Evolutionary conservation across 306 rosid genomes (phyloP), one percentile per base, ranked within the genome.

Genomic region (Carpinus viminea): DNA sequence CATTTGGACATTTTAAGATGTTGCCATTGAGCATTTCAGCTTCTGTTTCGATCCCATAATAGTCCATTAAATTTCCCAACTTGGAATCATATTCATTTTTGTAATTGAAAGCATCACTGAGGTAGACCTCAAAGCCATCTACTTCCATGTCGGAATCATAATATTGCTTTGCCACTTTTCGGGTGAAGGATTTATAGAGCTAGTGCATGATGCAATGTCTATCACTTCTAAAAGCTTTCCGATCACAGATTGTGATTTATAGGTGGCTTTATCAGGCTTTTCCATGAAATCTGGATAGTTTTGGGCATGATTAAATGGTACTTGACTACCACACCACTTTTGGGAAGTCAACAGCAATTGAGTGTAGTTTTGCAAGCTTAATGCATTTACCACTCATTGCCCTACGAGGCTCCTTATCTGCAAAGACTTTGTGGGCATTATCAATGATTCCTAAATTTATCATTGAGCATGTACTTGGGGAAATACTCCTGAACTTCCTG

Each of bases 21-120:
- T 81, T 86, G 47, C 97, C 97, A 61, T 93, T 83, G 0, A 93
- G 64, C 62, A 93, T 87, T 77, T 90, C 98, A 45, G 92, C 92
- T 78, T 93, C 98, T 13, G 91, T 89, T 71, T 85, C 82, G 80
- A 91, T 87, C 45, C 96, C 96, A 79, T 88, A 93, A 81, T 86
- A 87, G 31, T 87, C 90, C 93, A 93, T 86, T 28, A 93, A 79
- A 73, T 85, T 91, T 9, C 87, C 80, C 78, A 93, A 76, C 70
- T 82, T 93, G 78, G 51, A 79, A 79, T 93, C 97, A 50, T 93
- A 91, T 75, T 79, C 89, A 65, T 13, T 66, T 75, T 93, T 93
- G 93, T 85, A 46, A 65, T 81, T 80, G 74, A 74, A 64, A 56
- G 97, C 97, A 78, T 91, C 93, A 16, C 83, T 87, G 64, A 91